Base-by-base conservation (phyloP, 2,329 filamentous ascomycete genomes). In the Botrytis porri region DNA sequence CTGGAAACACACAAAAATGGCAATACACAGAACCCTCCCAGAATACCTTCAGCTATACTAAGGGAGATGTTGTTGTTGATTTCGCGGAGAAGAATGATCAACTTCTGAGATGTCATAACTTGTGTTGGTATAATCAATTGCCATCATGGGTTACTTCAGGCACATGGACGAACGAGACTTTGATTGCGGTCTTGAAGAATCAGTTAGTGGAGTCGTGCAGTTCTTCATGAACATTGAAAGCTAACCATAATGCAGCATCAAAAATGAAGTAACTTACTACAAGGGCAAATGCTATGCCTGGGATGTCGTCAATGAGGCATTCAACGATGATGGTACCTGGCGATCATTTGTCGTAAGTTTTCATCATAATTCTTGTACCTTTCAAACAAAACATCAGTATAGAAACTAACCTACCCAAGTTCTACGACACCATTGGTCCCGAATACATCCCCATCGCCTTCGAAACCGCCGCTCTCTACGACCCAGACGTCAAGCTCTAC, bases 251-350 rank as follows among this genome's bases (percentile, higher is more conserved):
- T 20, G 5, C 41, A 72, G 70, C 80, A 89, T 93, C 76, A 84
- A 85, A 74, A 84, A 87, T 75, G 88, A 87, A 67, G 86, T 88
- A 5, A 84, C 83, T 16, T 85, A 90, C 79, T 91, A 87, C 82
- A 87, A 87, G 80, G 86, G 87, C 72, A 83, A 87, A 76, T 90
- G 89, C 80, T 88, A 88, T 79, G 84, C 86, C 43, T 92, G 89
- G 89, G 89, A 92, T 74, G 89, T 92, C 0, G 86, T 91, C 32
- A 92, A 92, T 79, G 89, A 92, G 82, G 87, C 86, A 18, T 84
- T 89, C 70, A 84, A 86, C 72, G 89, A 91, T 35, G 85, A 87
- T 76, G 88, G 88, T 25, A 85, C 83, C 20, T 88, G 84, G 81
- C 83, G 88, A 72, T 75, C 82, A 69, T 84, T 81, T 73, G 83